phyloP scores from a whole-genome alignment of 2,329 filamentous ascomycete genomes.

The Exophiala xenobiotica region DNA sequence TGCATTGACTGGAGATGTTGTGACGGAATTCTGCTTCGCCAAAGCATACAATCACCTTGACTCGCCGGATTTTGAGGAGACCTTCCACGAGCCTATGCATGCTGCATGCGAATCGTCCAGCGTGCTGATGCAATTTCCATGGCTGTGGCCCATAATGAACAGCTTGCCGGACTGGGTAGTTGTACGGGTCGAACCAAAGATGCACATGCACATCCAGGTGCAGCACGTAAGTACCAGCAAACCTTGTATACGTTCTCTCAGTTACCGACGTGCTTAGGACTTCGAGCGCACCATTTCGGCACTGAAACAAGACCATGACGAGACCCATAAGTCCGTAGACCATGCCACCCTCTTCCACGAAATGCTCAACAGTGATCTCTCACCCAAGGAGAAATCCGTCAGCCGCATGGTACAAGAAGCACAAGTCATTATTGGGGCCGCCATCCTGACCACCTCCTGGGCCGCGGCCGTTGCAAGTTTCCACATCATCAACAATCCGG shows the following conservation, averaged over 20 bases:
- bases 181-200: background rate
- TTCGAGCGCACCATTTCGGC: slow-evolving; percentile 3
- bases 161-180: slow-evolving; percentile 28
- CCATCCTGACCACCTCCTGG: slow-evolving; percentile 36
- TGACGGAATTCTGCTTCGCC: slow-evolving; percentile 43
- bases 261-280: background rate
- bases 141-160: slow-evolving; percentile 27
- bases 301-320: background rate
- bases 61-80: slow-evolving; percentile 21
- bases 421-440: slow-evolving; percentile 34
- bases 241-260: background rate
- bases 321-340: background rate
- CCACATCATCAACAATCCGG: slow-evolving; percentile 29
- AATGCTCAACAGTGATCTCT: slow-evolving; percentile 33
- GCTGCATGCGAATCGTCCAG: slow-evolving; percentile 16
- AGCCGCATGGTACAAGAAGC: slow-evolving; percentile 36
- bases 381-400: slow-evolving; percentile 36
- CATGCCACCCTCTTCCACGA: slow-evolving; percentile 35
- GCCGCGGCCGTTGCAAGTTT: slow-evolving; percentile 34
- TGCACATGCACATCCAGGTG: slow-evolving; percentile 12
- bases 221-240: slow-evolving; percentile 6
- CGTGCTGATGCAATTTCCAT: slow-evolving; percentile 18
- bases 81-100: slow-evolving; percentile 20
- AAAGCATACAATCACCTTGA: slow-evolving; percentile 23
- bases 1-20: slow-evolving; percentile 47